Conservation (phyloP, 805 yeast genomes). For the Starmerella floricola region DNA sequence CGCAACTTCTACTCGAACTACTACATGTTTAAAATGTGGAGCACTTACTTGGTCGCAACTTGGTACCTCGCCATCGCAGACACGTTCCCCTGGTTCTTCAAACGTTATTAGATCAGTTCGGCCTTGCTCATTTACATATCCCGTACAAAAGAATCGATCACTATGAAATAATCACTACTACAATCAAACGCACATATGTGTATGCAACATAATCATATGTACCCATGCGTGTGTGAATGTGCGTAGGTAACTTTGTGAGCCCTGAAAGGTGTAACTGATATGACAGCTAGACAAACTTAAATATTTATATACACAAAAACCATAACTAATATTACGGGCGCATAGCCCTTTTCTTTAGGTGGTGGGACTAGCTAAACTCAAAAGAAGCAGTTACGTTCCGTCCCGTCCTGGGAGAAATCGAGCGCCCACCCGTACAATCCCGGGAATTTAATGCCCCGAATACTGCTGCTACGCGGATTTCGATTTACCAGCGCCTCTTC, state of each 20-base stretch:
- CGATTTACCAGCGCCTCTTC: neutral
- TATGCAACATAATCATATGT: no score
- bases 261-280: no score
- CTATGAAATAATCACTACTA: no score
- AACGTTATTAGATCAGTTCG: conserved; percentile 6
- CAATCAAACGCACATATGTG: no score
- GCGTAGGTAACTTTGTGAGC: no score
- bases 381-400: conserved; percentile 9
- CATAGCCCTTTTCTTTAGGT: no score
- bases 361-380: no score
- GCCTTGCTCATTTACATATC: neutral
- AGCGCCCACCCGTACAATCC: conserved; percentile 16
- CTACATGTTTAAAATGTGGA: conserved; percentile 17
- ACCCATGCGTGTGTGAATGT: no score
- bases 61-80: conserved; percentile 20
- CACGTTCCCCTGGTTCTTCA: conserved; percentile 20
- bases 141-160: neutral
- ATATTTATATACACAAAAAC: no score
- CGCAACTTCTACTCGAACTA: conserved; percentile 19
- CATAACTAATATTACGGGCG: no score
- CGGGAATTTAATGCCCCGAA: conserved; percentile 1
- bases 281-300: no score
- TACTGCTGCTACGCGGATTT: neutral
- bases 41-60: conserved; percentile 18
- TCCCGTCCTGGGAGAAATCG: conserved; percentile 10